phyloP scores from a whole-genome alignment of 1,284 basidiomycete species.

The Pisolithus thermaeus region DNA sequence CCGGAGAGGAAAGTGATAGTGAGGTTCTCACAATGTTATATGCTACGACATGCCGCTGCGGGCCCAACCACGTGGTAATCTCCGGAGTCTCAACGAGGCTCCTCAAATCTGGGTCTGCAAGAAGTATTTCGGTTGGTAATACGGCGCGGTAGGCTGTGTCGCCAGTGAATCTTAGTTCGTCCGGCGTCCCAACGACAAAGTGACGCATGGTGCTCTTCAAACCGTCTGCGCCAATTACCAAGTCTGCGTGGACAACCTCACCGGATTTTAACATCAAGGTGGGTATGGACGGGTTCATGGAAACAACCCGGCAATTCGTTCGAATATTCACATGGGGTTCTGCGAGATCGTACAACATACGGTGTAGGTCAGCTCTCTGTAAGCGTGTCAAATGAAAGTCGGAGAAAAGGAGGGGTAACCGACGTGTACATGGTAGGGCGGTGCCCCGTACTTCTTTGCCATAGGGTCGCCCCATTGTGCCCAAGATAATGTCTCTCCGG shows the following conservation, averaged over 20 bases:
- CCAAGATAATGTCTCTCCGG: slow-evolving; percentile 42
- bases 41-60: slow-evolving; percentile 31
- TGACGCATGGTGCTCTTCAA: slow-evolving; percentile 41
- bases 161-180: slow-evolving; percentile 33
- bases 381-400: slow-evolving; percentile 2
- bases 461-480: slow-evolving; percentile 38
- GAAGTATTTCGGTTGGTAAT: slow-evolving; percentile 27
- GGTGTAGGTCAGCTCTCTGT: slow-evolving; percentile 49
- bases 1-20: background rate
- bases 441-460: slow-evolving; percentile 38
- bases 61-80: slow-evolving; percentile 39
- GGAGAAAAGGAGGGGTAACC: background rate
- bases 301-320: slow-evolving; percentile 35
- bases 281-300: slow-evolving; percentile 34
- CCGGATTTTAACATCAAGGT: slow-evolving; percentile 38
- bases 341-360: slow-evolving; percentile 38
- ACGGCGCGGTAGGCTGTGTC: slow-evolving; percentile 37
- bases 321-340: slow-evolving; percentile 36
- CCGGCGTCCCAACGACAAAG: slow-evolving; percentile 37
- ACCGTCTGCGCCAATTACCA: slow-evolving; percentile 53
- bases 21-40: slow-evolving; percentile 28
- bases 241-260: slow-evolving; percentile 37
- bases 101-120: slow-evolving; percentile 31
- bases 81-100: slow-evolving; percentile 30
- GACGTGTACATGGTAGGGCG: slow-evolving; percentile 51